phyloP scores from a whole-genome alignment of 768 basidiomycete species.

The Phylloporus rhodoxanthus region DNA sequence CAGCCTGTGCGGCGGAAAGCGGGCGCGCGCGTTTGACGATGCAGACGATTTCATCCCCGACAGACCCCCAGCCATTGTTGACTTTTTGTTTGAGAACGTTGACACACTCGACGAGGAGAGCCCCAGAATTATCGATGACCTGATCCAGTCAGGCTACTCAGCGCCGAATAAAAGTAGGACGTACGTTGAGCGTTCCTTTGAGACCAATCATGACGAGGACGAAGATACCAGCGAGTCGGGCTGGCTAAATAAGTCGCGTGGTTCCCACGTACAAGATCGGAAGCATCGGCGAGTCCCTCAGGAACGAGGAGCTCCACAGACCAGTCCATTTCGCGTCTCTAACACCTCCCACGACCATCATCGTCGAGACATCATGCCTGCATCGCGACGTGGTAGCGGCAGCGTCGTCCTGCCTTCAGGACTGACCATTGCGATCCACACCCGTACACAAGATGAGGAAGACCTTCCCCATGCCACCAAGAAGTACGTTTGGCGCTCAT shows the following conservation, averaged over 20 bases:
- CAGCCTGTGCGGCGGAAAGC: slow-evolving; percentile 56
- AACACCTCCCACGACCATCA: slow-evolving; percentile 15
- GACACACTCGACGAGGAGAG: slow-evolving; percentile 90
- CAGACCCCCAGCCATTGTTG: slow-evolving; percentile 88
- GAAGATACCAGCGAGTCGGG: neutral
- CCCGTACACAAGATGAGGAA: slow-evolving; percentile 81
- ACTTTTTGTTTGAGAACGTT: slow-evolving; percentile 95
- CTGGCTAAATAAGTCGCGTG: slow-evolving; percentile 11
- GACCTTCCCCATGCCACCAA: slow-evolving; percentile 92
- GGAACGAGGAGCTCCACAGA: slow-evolving; percentile 16
- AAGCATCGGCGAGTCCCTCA: neutral
- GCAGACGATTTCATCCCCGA: slow-evolving; percentile 94
- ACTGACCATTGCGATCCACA: slow-evolving; percentile 79
- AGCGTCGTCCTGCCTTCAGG: slow-evolving; percentile 68
- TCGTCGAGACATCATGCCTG: slow-evolving; percentile 43
- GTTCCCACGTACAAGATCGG: slow-evolving; percentile 22
- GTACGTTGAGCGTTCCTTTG: slow-evolving; percentile 83
- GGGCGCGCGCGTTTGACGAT: slow-evolving; percentile 91
- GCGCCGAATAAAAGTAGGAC: slow-evolving; percentile 16
- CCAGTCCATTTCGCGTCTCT: slow-evolving; percentile 2
- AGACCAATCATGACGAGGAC: slow-evolving; percentile 77
- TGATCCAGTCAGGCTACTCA: slow-evolving; percentile 24
- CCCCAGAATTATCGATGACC: slow-evolving; percentile 98
- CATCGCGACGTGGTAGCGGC: slow-evolving; percentile 74
- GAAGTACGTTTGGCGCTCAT: slow-evolving; percentile 47